Evolutionary conservation across 2,329 filamentous ascomycete species (phyloP).

Genomic region (Epichloe uncinata): DNA sequence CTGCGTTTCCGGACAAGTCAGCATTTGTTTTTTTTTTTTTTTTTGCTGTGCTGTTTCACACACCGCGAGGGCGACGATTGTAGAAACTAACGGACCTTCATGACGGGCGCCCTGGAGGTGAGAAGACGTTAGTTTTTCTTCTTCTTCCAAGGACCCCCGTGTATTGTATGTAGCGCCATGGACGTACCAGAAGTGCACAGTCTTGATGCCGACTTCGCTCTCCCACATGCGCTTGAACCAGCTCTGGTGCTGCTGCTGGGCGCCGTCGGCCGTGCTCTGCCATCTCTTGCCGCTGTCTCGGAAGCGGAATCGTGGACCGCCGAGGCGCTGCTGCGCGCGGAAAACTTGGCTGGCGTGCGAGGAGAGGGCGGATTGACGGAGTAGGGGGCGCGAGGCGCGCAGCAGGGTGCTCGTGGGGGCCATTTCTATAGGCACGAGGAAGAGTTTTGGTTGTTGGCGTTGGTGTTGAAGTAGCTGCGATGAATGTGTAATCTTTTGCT

Average conservation of each 20-base stretch:
- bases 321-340: conserved; percentile 20
- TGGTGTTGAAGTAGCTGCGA: background rate
- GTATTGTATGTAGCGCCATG: no score
- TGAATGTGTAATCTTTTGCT: background rate
- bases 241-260: conserved; percentile 28
- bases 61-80: background rate
- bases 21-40: no score
- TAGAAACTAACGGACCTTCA: conserved; percentile 46
- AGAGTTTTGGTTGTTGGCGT: background rate
- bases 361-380: conserved; percentile 32
- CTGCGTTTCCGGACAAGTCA: conserved; percentile 26
- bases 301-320: conserved; percentile 22
- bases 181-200: conserved; percentile 88
- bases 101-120: conserved; percentile 75
- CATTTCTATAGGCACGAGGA: conserved; percentile 16
- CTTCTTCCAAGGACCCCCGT: no score
- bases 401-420: conserved; percentile 35
- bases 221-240: conserved; percentile 74
- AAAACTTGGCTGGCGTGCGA: conserved; percentile 30
- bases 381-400: conserved; percentile 39
- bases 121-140: background rate
- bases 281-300: conserved; percentile 42
- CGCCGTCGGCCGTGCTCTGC: conserved; percentile 51
- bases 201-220: conserved; percentile 72
- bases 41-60: background rate